Evolutionary conservation across 768 basidiomycete genomes (phyloP).

Genomic region (Lanmaoa rubissima): DNA sequence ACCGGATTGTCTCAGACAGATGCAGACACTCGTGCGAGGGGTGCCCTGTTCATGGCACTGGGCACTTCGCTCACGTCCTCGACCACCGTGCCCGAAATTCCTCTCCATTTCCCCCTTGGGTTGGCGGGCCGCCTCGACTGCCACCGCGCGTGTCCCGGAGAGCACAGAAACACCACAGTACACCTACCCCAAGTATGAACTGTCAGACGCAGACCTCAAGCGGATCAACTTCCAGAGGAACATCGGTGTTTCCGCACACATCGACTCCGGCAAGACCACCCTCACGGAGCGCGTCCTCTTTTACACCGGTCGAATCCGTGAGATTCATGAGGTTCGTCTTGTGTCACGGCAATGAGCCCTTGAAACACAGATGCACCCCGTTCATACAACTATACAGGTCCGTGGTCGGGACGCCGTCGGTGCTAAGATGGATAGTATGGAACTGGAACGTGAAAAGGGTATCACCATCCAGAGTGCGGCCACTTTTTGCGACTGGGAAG

Average conservation of each 20-base stretch:
- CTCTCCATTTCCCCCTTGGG: conserved; percentile 1
- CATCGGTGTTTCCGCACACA: conserved; percentile 94
- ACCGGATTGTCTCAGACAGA: conserved; percentile 7
- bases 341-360: background rate
- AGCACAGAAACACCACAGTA: conserved; percentile 16
- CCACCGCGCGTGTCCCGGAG: conserved; percentile 26
- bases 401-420: conserved; percentile 94
- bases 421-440: conserved; percentile 99
- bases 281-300: conserved; percentile 93
- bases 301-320: conserved; percentile 93
- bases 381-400: conserved; percentile 47
- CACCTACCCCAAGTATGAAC: conserved; percentile 38
- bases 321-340: conserved; percentile 88
- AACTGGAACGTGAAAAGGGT: conserved; percentile 96
- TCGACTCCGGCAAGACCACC: conserved; percentile 97
- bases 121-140: conserved; percentile 45
- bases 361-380: background rate
- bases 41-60: conserved; percentile 29
- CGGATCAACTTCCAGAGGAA: conserved; percentile 82
- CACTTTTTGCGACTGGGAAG: conserved; percentile 96
- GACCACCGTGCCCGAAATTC: background rate
- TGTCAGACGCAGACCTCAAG: conserved; percentile 63
- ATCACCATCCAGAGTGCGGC: conserved; percentile 99
- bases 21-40: conserved; percentile 28
- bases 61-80: conserved; percentile 20